phyloP scores from a whole-genome alignment of 2,329 filamentous ascomycete genomes.

The Macrophomina phaseolina region DNA sequence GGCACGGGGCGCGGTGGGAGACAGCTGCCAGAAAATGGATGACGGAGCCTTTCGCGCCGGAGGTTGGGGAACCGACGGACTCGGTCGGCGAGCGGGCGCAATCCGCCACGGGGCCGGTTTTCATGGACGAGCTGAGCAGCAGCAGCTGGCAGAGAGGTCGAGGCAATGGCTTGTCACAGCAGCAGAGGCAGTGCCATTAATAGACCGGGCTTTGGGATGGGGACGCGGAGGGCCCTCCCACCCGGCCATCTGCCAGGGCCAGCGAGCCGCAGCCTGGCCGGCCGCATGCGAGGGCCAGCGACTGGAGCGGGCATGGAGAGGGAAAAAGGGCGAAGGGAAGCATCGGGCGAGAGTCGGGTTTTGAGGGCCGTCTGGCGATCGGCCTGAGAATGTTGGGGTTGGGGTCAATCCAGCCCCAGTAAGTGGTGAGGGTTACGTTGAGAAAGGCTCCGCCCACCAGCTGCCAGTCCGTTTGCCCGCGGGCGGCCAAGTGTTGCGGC shows the following conservation, averaged over 20 bases:
- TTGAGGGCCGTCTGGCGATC: background rate
- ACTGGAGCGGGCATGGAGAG: background rate
- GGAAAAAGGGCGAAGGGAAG: background rate
- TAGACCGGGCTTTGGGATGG: background rate
- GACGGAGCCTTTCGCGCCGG: background rate
- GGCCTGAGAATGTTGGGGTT: background rate
- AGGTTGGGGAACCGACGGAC: background rate
- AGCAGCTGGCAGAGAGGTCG: background rate
- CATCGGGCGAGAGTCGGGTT: background rate
- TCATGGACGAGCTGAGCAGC: background rate
- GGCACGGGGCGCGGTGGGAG: background rate
- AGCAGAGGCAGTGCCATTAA: background rate
- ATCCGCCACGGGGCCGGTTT: background rate
- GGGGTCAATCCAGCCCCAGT: background rate
- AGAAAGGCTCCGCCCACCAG: background rate
- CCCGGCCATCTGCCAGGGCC: background rate
- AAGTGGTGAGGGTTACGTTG: background rate
- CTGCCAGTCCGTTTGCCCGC: background rate
- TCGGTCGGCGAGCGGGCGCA: background rate
- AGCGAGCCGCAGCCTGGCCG: background rate
- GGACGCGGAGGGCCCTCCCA: background rate
- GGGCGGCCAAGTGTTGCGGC: background rate
- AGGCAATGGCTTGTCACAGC: background rate
- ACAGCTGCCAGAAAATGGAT: background rate
- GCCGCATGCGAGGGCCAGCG: background rate